Evolutionary conservation across 2,329 filamentous ascomycete genomes (phyloP), one percentile per base, ranked within the genome.

Genomic region (Chalara sp.): DNA sequence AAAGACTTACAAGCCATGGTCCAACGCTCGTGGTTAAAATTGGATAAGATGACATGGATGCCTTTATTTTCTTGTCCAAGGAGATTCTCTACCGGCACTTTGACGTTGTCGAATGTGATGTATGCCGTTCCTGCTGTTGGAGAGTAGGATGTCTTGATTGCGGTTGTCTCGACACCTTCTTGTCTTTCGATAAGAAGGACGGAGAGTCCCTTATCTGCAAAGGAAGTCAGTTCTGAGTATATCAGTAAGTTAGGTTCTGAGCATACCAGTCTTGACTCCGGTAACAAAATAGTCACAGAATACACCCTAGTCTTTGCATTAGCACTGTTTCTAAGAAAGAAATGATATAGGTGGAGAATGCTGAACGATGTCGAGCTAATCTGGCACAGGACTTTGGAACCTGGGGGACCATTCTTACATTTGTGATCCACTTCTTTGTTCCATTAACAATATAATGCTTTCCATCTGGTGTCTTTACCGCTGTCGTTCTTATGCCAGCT

Each of bases 1-100:
- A 11, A 8, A 28, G 21, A 44, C 47, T 49, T 44, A 44, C 80
- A 83, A 51, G 75, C 74, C 85, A 91, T 89, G 70, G 79, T 84
- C 77, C 86, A 89, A 32, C 87, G 79, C 72, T 90, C 87, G 70
- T 93, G 87, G 75, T 93, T 93, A 73, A 95, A 95, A 72, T 95
- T 95, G 70, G 79, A 82, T 64, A 93, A 76, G 63, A 95, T 89
- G 32, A 93, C 87, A 55, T 84, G 79, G 63, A 95, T 91, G 6
- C 89, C 89, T 72, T 92, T 87, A 74, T 93, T 81, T 70, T 95
- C 89, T 64, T 87, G 74, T 54, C 89, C 89, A 5, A 95, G 73
- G 12, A 95, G 72, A 67, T 93, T 84, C 64, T 83, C 79, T 0
- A 81, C 84, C 0, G 89, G 89, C 0, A 95, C 89, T 72, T 89